Percentiles rank a stretch among this genome's conserved stretches.
phyloP scores from a whole-genome alignment of 208 protist species.

The Trypanosoma mega region DNA sequence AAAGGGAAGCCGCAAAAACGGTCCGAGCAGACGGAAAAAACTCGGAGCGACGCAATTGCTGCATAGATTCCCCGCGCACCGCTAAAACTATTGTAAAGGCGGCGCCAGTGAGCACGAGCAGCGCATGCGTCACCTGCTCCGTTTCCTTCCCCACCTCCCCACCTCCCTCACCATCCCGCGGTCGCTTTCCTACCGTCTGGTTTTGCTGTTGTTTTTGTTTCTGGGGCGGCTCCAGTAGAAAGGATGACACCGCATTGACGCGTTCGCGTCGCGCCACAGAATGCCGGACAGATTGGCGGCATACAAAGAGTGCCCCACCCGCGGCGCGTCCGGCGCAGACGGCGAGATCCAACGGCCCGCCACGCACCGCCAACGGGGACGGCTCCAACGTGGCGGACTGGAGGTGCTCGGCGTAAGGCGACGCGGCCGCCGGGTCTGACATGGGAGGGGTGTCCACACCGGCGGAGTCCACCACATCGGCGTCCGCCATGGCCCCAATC shows the following conservation, averaged over 20 bases:
- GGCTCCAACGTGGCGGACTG: slow-evolving; percentile 62
- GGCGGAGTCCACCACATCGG: slow-evolving; percentile 57
- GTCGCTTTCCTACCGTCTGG: too few relatives aligned
- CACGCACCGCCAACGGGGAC: slow-evolving; percentile 32
- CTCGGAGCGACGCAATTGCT: slow-evolving; percentile 66
- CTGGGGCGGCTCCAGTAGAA: slow-evolving; percentile 40
- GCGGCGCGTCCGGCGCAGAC: slow-evolving; percentile 53
- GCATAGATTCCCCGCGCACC: slow-evolving; percentile 62
- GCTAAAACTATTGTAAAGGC: slow-evolving; percentile 78
- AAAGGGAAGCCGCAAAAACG: slow-evolving; percentile 49
- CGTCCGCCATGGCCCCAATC: slow-evolving; percentile 48
- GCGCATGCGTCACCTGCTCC: neutral
- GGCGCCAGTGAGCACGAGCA: slow-evolving; percentile 66
- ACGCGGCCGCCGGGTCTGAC: slow-evolving; percentile 14
- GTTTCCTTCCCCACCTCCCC: slow-evolving; percentile 24
- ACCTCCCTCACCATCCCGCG: slow-evolving; percentile 7
- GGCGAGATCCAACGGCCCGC: slow-evolving; percentile 61
- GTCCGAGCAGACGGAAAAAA: slow-evolving; percentile 52
- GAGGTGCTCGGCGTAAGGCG: slow-evolving; percentile 71
- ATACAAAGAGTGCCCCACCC: slow-evolving; percentile 51
- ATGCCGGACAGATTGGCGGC: slow-evolving; percentile 69
- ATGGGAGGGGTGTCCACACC: neutral
- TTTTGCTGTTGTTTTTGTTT: too few relatives aligned
- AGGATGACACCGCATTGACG: slow-evolving; percentile 75
- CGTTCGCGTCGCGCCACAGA: slow-evolving; percentile 51